A percentile compares a stretch with the other conserved stretches of the same genome.
Conservation (phyloP, 1,284 basidiomycete genomes). For the Neonothopanus nambi region DNA sequence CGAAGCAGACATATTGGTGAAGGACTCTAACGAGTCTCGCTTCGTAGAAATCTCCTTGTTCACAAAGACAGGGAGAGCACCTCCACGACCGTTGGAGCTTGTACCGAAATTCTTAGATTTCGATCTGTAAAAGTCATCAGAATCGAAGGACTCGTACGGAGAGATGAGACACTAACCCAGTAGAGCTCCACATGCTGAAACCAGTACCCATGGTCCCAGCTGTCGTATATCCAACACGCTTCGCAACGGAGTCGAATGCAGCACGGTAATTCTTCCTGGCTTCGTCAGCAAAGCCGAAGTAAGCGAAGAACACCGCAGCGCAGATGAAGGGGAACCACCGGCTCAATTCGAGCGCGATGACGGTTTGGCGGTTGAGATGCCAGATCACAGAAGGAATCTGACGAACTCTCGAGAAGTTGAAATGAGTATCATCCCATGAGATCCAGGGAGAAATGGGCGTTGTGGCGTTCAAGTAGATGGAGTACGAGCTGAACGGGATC, state of each 20-base stretch:
- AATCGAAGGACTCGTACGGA: not conserved
- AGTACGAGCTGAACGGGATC: constrained; percentile 46
- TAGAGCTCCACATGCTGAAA: constrained; percentile 4
- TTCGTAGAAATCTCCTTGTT: constrained; percentile 40
- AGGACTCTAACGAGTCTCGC: constrained; percentile 46
- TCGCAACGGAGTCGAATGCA: constrained; percentile 14
- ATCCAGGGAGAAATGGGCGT: constrained; percentile 38
- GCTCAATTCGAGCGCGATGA: constrained; percentile 32
- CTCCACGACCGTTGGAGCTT: constrained; percentile 23
- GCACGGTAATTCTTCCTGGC: constrained; percentile 35
- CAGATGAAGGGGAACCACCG: constrained; percentile 41
- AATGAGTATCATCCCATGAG: constrained; percentile 39
- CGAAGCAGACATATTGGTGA: constrained; percentile 38
- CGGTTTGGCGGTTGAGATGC: constrained; percentile 21
- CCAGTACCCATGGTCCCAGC: constrained; percentile 5
- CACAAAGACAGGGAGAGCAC: constrained; percentile 42
- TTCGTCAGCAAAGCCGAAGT: constrained; percentile 48
- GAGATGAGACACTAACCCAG: not conserved
- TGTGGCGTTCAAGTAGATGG: constrained; percentile 36
- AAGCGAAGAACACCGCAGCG: constrained; percentile 45
- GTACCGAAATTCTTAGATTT: constrained; percentile 14
- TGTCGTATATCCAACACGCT: constrained; percentile 12
- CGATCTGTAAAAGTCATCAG: constrained; percentile 8
- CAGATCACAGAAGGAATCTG: constrained; percentile 35
- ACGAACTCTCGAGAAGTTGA: constrained; percentile 32